phyloP scores from a whole-genome alignment of 73 alveolate species.

The Paraurostyla sp. region DNA sequence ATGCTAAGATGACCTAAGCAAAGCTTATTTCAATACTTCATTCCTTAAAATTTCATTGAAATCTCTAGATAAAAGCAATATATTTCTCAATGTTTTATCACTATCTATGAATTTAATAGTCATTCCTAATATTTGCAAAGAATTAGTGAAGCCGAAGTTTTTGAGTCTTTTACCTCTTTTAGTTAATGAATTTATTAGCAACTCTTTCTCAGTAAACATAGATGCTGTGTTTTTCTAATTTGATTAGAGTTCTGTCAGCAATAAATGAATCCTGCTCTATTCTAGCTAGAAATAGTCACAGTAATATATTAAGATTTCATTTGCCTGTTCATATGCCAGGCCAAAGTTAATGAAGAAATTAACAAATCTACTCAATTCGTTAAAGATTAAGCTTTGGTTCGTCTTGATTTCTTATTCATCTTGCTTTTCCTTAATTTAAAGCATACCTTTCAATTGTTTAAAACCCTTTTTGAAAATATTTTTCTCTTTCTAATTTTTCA shows the following conservation, averaged over 20 bases:
- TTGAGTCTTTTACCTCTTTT: conserved; percentile 48
- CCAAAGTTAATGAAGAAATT: conserved; percentile 47
- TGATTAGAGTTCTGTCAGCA: conserved; percentile 69
- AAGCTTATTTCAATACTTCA: conserved; percentile 38
- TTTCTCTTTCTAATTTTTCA: not conserved
- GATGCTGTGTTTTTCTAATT: conserved; percentile 43
- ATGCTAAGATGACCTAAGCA: conserved; percentile 11
- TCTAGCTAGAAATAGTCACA: conserved; percentile 63
- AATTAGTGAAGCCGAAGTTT: conserved; percentile 13
- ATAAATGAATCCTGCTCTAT: conserved; percentile 49
- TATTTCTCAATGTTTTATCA: conserved; percentile 53
- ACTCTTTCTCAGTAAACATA: conserved; percentile 67
- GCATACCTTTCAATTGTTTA: conserved; percentile 45
- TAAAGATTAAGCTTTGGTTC: conserved; percentile 58
- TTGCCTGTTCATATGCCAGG: conserved; percentile 49
- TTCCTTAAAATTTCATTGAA: conserved; percentile 11
- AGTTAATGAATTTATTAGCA: not conserved
- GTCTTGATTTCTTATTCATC: conserved; percentile 10
- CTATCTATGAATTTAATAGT: conserved; percentile 58
- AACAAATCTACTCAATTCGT: conserved; percentile 52
- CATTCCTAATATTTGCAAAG: conserved; percentile 39
- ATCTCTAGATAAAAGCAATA: conserved; percentile 54
- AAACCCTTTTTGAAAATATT: conserved; percentile 46
- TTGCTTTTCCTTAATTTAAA: not conserved
- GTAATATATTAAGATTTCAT: conserved; percentile 53